These are phyloP conservation scores for Trichoderma asperelloides DNA, from an alignment of 495 filamentous ascomycete genomes.

Conservation along the genomic window DNA sequence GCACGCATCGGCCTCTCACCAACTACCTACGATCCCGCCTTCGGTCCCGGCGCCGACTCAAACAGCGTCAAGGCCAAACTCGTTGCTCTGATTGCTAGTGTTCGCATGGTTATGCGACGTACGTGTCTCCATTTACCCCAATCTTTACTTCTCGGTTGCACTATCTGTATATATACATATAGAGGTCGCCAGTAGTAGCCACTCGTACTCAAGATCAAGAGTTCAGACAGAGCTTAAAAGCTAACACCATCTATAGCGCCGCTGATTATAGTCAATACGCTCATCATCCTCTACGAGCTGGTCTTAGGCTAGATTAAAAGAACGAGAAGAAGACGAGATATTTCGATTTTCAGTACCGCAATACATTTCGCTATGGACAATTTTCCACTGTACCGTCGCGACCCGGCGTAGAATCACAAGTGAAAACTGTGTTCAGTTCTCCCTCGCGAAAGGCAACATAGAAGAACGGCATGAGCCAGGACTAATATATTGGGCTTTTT, in stretches of 20 bases:
- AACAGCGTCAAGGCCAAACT: slow-evolving; percentile 74
- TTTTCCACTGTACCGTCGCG: not conserved
- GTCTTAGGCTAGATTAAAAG: slow-evolving; percentile 59
- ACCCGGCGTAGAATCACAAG: not conserved
- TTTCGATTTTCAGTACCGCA: not conserved
- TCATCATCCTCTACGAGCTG: slow-evolving; percentile 84
- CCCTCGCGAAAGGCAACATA: not conserved
- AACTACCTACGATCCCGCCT: slow-evolving; percentile 54
- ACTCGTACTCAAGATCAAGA: no score
- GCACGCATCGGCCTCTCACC: slow-evolving; percentile 84
- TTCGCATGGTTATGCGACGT: slow-evolving; percentile 93
- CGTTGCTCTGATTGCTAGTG: slow-evolving; percentile 81
- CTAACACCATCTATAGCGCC: slow-evolving; percentile 54
- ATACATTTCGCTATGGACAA: not conserved
- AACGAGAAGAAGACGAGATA: not conserved
- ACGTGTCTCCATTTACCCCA: slow-evolving; percentile 30
- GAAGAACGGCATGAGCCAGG: not conserved
- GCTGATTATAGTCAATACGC: slow-evolving; percentile 80
- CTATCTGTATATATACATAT: not conserved
- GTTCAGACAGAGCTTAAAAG: not conserved
- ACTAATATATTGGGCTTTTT: not conserved
- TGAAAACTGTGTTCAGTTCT: not conserved
- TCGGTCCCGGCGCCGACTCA: slow-evolving; percentile 61
- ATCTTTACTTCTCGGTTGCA: not conserved
- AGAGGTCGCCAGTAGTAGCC: not conserved